Conservation (phyloP, 2,329 filamentous ascomycete species). For the Teratosphaeria destructans region DNA sequence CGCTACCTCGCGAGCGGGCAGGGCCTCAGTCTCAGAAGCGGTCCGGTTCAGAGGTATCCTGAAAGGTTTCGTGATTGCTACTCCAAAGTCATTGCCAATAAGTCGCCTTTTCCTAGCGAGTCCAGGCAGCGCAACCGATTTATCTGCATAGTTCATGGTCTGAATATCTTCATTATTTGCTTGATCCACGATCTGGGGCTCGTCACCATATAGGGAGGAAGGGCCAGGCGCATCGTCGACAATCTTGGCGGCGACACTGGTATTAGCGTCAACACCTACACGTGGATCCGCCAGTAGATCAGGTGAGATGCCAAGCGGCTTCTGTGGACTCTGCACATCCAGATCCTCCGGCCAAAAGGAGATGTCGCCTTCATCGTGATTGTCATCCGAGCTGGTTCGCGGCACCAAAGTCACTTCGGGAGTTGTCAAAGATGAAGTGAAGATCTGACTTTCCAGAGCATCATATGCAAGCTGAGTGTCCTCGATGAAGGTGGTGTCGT, state of each 20-base stretch:
- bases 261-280: not conserved
- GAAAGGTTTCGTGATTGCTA: conserved; percentile 3
- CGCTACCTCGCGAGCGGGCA: not conserved
- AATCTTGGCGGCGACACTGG: not conserved
- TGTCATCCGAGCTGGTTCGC: not conserved
- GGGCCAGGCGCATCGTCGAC: not conserved
- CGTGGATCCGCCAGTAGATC: not conserved
- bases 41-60: conserved; percentile 1
- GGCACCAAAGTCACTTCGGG: conserved; percentile 1
- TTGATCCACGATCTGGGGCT: not conserved
- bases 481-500: conserved; percentile 24
- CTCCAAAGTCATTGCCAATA: not conserved
- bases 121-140: not conserved
- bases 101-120: not conserved
- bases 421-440: conserved; percentile 16
- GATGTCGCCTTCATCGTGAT: not conserved
- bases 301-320: not conserved
- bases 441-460: conserved; percentile 33
- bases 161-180: not conserved
- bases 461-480: conserved; percentile 34
- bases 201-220: not conserved
- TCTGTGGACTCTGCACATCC: conserved; percentile 1
- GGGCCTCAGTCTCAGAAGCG: not conserved
- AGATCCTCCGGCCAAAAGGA: conserved; percentile 7
- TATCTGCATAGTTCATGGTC: not conserved